Percentiles rank a stretch among this genome's conserved stretches.
Evolutionary conservation across 371 early-diverging fungal species (phyloP).

Genomic region (Mucor saturninus): DNA sequence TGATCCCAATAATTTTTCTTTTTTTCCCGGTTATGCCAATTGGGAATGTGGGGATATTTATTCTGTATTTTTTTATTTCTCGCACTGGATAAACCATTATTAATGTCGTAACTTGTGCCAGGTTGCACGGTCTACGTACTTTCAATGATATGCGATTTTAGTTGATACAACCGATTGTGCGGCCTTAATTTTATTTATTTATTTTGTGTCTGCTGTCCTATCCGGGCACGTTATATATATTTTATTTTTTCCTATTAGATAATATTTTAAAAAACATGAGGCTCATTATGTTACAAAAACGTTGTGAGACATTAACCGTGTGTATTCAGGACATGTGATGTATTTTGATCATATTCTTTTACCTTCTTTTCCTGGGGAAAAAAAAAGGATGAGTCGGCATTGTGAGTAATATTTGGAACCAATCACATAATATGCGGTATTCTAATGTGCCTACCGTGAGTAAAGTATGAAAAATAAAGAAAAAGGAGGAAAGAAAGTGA

Average conservation of each 20-base stretch:
- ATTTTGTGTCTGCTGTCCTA: neutral
- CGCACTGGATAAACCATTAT: slow-evolving; percentile 22
- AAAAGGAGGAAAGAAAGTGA: neutral
- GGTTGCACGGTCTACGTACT: slow-evolving; percentile 13
- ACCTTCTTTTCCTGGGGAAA: neutral
- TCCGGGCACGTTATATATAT: neutral
- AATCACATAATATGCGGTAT: slow-evolving; percentile 13
- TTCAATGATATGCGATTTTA: neutral
- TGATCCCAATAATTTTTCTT: too few relatives aligned
- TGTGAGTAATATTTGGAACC: slow-evolving; percentile 20
- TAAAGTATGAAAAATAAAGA: slow-evolving; percentile 6
- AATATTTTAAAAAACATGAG: neutral
- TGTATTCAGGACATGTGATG: slow-evolving; percentile 9
- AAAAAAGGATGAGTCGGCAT: neutral
- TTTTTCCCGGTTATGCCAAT: neutral
- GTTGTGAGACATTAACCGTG: slow-evolving; percentile 9
- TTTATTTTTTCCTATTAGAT: neutral
- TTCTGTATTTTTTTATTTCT: neutral
- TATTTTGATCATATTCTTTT: neutral
- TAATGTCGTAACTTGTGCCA: slow-evolving; percentile 12
- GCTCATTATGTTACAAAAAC: slow-evolving; percentile 6
- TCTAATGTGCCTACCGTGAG: slow-evolving; percentile 22
- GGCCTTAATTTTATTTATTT: neutral
- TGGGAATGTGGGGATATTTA: slow-evolving; percentile 10
- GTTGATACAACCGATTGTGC: neutral